Evolutionary conservation across 176 grass and related monocot species (phyloP), one percentile per base, ranked within the genome.

Genomic region (Rhipidocladum racemiflorum): DNA sequence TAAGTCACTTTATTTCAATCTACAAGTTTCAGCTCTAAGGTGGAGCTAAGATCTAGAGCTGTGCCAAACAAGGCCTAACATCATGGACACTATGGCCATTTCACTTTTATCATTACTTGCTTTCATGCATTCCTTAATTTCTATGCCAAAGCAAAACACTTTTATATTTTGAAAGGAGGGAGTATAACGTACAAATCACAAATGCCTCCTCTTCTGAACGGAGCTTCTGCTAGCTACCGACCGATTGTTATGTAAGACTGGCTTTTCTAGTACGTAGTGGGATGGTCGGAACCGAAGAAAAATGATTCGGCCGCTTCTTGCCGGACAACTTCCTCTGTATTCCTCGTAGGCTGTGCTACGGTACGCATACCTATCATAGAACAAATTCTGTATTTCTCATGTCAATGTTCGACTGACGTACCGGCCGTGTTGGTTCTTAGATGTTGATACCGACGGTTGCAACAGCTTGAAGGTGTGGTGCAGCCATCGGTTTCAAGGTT

Each of bases 381-480:
- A 13, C 11, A 23, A 50, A 68, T 14, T 45, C 20, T 2, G 18
- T 24, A 2, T 10, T 43, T 60, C 4, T 16, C 27, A 35, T 11
- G 15, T 74, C 29, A 27, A 17, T 62, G 18, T 15, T 43, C 2
- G 32, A 8, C 25, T 14, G 18, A 44, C 79, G 69, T 72, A 68
- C 9, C 34, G 34, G 34, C 34, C 65, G 54, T 54, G 45, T 55
- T 74, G 39, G 28, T 82, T 75, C 12, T 7, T 59, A 29, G 29
- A 66, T 57, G 51, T 40, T 27, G 75, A 74, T 43, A 17, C 65
- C 2, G 72, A 76, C 23, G 54, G 54, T 51, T 24, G 65, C 73
- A 83, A 25, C 85, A 63, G 79, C 72, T 82, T 76, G 13, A 87
- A 49, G 53, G 57, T 46, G 70, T 10, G 28, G 16, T 39, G 70